Evolutionary conservation across 2,329 filamentous ascomycete species (phyloP), one percentile per base, ranked within the genome.

Genomic region (Tolypocladium sp.): DNA sequence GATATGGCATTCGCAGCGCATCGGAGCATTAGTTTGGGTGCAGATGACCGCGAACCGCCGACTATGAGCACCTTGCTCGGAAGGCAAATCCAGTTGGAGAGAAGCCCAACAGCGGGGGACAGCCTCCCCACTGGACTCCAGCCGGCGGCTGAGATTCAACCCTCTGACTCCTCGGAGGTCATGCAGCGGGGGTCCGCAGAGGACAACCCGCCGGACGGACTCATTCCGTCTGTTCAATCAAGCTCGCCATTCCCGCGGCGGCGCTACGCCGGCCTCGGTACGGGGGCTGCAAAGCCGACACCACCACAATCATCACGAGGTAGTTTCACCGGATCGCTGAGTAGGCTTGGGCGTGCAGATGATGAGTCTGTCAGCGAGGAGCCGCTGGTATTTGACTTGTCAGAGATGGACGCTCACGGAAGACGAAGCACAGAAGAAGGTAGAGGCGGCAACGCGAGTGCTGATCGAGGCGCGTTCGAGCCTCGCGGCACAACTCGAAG

Each of bases 301-400:
- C 75, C 78, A 12, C 75, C 76, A 1, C 74, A 76, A 30, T 77
- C 76, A 37, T 75, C 74, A 4, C 71, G 78, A 27, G 78, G 77
- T 38, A 81, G 78, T 63, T 77, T 79, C 61, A 71, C 70, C 2
- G 75, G 76, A 30, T 76, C 74, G 2, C 69, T 68, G 13, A 69
- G 70, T 35, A 68, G 76, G n/a, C 66, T 74, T 22, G 68, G 66
- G 5, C 74, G 76, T 5, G 74, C 70, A n/a, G 77, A 79, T 30
- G 74, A 77, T 52, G 76, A 78, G 57, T 82, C 82, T 7, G 72
- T 77, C 30, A 85, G 88, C 61, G 88, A 89, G 58, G 88, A 91
- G 66, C 86, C 85, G 0, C 71, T 91, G 12, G 77, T 91, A 12
- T 91, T 91, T 70, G 85, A 88, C 63, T 84, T 91, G 78, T 89